Base-by-base conservation (phyloP, 257 asterid genomes). In the Ehretia macrophylla region DNA sequence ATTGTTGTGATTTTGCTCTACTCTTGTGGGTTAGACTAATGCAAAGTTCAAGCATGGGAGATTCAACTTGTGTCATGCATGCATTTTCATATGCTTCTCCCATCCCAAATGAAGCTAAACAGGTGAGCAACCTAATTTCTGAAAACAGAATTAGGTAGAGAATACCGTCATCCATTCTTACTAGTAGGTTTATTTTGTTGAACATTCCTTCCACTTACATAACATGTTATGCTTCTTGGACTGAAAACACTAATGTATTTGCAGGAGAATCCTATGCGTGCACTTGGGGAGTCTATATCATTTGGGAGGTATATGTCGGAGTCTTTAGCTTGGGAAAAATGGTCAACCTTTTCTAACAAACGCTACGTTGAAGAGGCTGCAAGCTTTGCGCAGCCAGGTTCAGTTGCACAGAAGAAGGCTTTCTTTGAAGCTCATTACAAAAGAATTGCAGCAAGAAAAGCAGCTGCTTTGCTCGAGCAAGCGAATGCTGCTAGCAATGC, bases 391-490 rank as follows among this genome's bases (percentile, higher is more conserved):
- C 75, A 66, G 60, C 96, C 95, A 4, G 99, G 99, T 4, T 92
- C 96, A 0, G 99, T 92, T 1, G 97, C 99, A 5, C 95, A 86
- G 78, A 92, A 88, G 64, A 92, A 92, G 60, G 99, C 94, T 18
- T 92, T 92, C 75, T 92, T 92, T 55, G 99, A 92, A 81, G 99
- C 99, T 51, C 96, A 92, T 72, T 92, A 88, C 84, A 92, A 83
- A 87, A 80, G 77, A 62, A 84, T 88, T 69, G 97, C 99, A 22
- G 96, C 97, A 17, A 79, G 80, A 58, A 86, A 85, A 44, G 97
- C 91, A 14, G 97, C 96, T 1, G 97, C 95, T 14, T 62, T 80
- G 68, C 81, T 81, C 37, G 85, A 83, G 68, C 90, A 79, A 59
- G 82, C 75, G 55, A 79, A 70, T 63, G 72, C 71, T 58, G 74